Evolutionary conservation across 2,329 filamentous ascomycete genomes (phyloP).

Genomic region (Cladosporium sp.): DNA sequence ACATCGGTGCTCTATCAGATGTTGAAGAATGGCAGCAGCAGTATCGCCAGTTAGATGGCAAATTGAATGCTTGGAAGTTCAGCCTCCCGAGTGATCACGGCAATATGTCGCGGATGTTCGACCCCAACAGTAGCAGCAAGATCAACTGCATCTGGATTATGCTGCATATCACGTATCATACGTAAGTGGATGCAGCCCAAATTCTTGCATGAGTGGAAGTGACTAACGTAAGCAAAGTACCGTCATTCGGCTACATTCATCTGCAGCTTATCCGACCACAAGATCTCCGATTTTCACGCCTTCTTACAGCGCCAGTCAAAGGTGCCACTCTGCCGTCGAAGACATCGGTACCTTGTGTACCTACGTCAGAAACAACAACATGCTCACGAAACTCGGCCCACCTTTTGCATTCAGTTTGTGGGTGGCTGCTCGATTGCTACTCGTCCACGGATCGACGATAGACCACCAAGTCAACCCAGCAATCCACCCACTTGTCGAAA

Average conservation of each 20-base stretch:
- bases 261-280: slow-evolving; percentile 86
- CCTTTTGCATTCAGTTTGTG: slow-evolving; percentile 90
- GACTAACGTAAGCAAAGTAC: slow-evolving; percentile 44
- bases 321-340: slow-evolving; percentile 78
- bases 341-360: slow-evolving; percentile 74
- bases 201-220: not conserved
- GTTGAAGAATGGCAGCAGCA: slow-evolving; percentile 87
- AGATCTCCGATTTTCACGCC: slow-evolving; percentile 85
- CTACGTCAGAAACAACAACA: slow-evolving; percentile 69
- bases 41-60: slow-evolving; percentile 79
- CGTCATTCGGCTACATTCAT: slow-evolving; percentile 85
- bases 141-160: slow-evolving; percentile 84
- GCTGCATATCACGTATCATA: slow-evolving; percentile 86
- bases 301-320: slow-evolving; percentile 78
- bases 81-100: slow-evolving; percentile 78
- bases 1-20: slow-evolving; percentile 77
- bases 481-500: slow-evolving; percentile 77
- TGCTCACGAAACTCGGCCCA: slow-evolving; percentile 77
- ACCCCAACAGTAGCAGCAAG: slow-evolving; percentile 56
- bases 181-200: slow-evolving; percentile 48
- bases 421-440: slow-evolving; percentile 81
- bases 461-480: slow-evolving; percentile 77
- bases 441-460: slow-evolving; percentile 88
- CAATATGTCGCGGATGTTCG: slow-evolving; percentile 76
- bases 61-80: slow-evolving; percentile 78